Percentiles rank a stretch among this genome's conserved stretches.
phyloP scores from a whole-genome alignment of 2,329 filamentous ascomycete genomes.

The Fonsecaea multimorphosa region DNA sequence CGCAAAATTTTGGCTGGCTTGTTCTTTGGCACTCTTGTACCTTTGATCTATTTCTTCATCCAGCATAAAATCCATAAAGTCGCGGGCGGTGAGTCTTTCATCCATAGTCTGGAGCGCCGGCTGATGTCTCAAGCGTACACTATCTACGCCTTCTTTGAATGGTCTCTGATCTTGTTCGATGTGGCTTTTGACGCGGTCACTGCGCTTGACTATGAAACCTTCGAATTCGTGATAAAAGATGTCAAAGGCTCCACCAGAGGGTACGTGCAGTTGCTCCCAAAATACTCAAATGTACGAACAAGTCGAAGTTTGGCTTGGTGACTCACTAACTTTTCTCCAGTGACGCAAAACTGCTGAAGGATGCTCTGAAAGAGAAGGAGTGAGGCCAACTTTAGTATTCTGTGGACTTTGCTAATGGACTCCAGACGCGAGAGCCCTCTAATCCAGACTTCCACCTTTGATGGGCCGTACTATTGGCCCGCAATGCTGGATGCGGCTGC shows the following conservation, averaged over 20 bases:
- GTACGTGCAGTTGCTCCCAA: constrained; percentile 97
- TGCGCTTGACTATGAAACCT: constrained; percentile 83
- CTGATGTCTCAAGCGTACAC: constrained; percentile 75
- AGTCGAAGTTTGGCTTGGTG: constrained; percentile 45
- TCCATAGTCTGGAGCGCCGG: not conserved
- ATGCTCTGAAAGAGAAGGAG: constrained; percentile 71
- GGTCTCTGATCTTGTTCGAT: constrained; percentile 91
- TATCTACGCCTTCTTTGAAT: constrained; percentile 97
- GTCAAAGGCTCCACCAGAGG: constrained; percentile 90
- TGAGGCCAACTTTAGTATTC: constrained; percentile 57
- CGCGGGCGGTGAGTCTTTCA: constrained; percentile 74
- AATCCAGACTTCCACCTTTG: constrained; percentile 66
- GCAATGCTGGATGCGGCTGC: constrained; percentile 80
- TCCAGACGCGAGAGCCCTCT: constrained; percentile 76
- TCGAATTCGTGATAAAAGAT: constrained; percentile 88
- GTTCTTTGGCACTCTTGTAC: constrained; percentile 91
- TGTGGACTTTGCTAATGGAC: constrained; percentile 42
- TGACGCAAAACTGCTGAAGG: constrained; percentile 55
- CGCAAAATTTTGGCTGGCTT: constrained; percentile 80
- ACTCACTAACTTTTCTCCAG: constrained; percentile 51
- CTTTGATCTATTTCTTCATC: constrained; percentile 95
- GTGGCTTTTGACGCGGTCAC: constrained; percentile 97
- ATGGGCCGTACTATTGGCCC: constrained; percentile 72
- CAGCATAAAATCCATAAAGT: constrained; percentile 97
- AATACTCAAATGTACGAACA: constrained; percentile 70